Conservation (phyloP, 106 monocot genomes). For the Platanthera guangdongensis region DNA sequence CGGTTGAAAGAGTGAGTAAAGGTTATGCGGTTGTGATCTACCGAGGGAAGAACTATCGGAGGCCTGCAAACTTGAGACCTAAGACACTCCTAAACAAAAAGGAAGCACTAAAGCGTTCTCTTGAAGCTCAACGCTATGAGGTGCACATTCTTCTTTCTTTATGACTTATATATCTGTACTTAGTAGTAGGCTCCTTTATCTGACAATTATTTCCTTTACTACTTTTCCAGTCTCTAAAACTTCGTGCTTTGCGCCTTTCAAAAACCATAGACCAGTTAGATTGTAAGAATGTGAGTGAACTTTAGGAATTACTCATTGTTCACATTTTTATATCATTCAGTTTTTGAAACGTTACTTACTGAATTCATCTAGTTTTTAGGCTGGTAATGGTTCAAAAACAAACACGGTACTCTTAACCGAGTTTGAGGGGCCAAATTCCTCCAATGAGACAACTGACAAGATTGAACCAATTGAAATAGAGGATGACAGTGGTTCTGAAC, state of each 20-base stretch:
- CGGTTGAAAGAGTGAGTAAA: constrained; percentile 86
- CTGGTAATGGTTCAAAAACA: constrained; percentile 7
- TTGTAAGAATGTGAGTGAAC: constrained; percentile 38
- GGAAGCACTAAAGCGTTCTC: constrained; percentile 64
- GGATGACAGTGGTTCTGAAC: not conserved
- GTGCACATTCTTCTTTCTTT: constrained; percentile 26
- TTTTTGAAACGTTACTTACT: not conserved
- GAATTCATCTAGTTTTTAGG: constrained; percentile 16
- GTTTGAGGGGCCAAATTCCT: not conserved
- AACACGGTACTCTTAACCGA: constrained; percentile 12
- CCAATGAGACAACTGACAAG: not conserved
- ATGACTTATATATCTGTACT: not conserved
- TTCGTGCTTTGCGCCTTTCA: constrained; percentile 75
- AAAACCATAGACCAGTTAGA: constrained; percentile 50
- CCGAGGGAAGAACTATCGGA: constrained; percentile 81
- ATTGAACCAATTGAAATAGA: not conserved
- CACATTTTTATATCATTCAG: not conserved
- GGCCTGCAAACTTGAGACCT: constrained; percentile 69
- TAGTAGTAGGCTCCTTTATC: not conserved
- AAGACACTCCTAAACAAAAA: constrained; percentile 67
- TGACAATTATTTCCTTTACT: constrained; percentile 8
- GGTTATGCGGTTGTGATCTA: constrained; percentile 92
- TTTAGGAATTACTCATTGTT: constrained; percentile 4
- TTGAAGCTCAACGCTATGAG: constrained; percentile 77
- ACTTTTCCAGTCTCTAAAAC: constrained; percentile 75